Percentiles rank a stretch among this genome's conserved stretches.
phyloP scores from a whole-genome alignment of 176 grass and related monocot genomes.

The Triticum monococcum region DNA sequence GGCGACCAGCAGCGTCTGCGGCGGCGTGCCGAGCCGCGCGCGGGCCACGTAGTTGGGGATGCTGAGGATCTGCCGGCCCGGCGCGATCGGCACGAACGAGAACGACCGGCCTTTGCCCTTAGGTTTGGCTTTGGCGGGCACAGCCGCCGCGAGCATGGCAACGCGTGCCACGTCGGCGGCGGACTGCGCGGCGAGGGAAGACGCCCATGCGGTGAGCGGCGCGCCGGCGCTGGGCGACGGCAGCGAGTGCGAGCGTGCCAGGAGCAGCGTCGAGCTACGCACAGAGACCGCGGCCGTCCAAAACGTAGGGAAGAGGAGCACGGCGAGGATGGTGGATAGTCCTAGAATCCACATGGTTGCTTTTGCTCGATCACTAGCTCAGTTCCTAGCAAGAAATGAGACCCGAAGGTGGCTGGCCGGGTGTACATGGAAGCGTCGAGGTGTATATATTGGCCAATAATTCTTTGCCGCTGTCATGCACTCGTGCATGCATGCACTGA shows the following conservation, averaged over 20 bases:
- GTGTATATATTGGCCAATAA: conserved; percentile 15
- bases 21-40: too few species aligned
- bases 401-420: neutral
- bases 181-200: conserved; percentile 40
- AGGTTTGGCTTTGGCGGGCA: neutral
- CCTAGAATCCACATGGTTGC: conserved; percentile 16
- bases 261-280: conserved; percentile 43
- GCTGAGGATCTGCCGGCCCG: conserved; percentile 62
- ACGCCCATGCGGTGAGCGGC: conserved; percentile 42
- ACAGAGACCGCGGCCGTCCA: neutral
- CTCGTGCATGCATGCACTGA: too few species aligned
- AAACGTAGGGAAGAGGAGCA: neutral
- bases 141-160: conserved; percentile 24
- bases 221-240: neutral
- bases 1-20: too few species aligned
- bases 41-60: conserved; percentile 56
- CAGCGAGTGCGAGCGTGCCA: conserved; percentile 48
- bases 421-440: neutral
- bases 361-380: neutral
- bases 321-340: neutral
- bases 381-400: too few species aligned
- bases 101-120: conserved; percentile 1
- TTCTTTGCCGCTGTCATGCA: too few species aligned
- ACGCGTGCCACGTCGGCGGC: conserved; percentile 51
- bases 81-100: conserved; percentile 59